Evolutionary conservation across 805 yeast genomes (phyloP).

Genomic region (Metschnikowia aberdeeniae): DNA sequence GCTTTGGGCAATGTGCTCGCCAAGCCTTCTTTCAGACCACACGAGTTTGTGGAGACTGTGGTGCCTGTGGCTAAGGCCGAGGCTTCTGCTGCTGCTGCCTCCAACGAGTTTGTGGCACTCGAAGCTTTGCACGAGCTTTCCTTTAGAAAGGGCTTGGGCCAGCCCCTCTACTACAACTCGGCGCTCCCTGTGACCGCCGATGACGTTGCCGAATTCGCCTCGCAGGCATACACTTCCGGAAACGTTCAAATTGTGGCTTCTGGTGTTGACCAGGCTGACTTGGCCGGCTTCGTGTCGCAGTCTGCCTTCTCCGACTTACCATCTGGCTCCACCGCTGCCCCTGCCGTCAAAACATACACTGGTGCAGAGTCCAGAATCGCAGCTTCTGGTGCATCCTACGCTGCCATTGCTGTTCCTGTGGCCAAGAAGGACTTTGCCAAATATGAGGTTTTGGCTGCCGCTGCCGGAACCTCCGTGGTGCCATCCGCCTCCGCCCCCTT

Average conservation of each 20-base stretch:
- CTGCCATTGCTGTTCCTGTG: constrained; percentile 80
- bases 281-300: constrained; percentile 61
- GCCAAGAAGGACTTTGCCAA: constrained; percentile 57
- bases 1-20: constrained; percentile 72
- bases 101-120: constrained; percentile 57
- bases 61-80: constrained; percentile 73
- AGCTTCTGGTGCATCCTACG: constrained; percentile 61
- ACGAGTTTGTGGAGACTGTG: constrained; percentile 80
- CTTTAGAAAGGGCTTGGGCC: constrained; percentile 85
- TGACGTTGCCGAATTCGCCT: constrained; percentile 64
- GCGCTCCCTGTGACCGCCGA: constrained; percentile 51
- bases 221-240: constrained; percentile 61
- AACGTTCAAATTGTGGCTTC: constrained; percentile 69
- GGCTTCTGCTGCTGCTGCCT: constrained; percentile 45
- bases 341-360: constrained; percentile 35
- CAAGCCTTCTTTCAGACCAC: constrained; percentile 71
- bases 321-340: constrained; percentile 49
- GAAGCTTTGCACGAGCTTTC: constrained; percentile 78
- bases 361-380: constrained; percentile 72
- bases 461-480: constrained; percentile 55
- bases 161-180: constrained; percentile 73
- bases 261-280: constrained; percentile 71
- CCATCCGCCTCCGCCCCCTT: constrained; percentile 53
- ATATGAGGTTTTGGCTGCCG: constrained; percentile 67
- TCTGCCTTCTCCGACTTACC: constrained; percentile 63